Base-by-base conservation (phyloP, 179 eudicot species). In the Spergularia azorica region DNA sequence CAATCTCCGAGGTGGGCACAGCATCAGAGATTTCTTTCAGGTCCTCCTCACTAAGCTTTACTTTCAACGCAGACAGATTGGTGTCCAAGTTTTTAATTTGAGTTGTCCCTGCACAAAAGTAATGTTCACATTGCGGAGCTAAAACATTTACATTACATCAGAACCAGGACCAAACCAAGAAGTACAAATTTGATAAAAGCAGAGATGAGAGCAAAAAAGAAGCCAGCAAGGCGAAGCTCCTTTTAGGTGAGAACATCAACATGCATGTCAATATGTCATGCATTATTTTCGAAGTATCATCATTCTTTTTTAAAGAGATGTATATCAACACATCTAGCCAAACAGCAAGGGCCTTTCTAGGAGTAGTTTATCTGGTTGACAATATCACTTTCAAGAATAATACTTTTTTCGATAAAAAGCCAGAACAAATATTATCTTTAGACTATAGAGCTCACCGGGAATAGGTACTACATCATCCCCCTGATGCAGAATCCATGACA, bases 391-490 rank as follows among this genome's bases (percentile, higher is more conserved):
- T 43, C 8, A 43, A 3, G 4, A 1, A 43, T 0, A 26, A 26
- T 26, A 43, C 8, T 43, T 6, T 3, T 43, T 43, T 43, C 43
- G n/a, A n/a, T n/a, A n/a, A n/a, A n/a, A 9, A 17, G 38, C 8
- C 6, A 43, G 3, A 43, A 43, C 0, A 6, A 43, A 43, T 43
- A 43, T 43, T 36, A 67, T 46, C 4, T 16, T 13, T 16, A 66
- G 18, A 4, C 16, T 17, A 18, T 15, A 67, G 9, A 50, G 36
- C 81, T 70, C 63, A 87, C 93, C 93, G 11, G 96, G 93, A 69
- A 91, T 90, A 38, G 97, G 91, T 18, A 88, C 89, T n/a, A 90
- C 87, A 79, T 88, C 92, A 67, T 86, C 88, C 54, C 94, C 94
- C 79, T 90, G 97, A 84, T 87, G 92, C 69, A 84, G 79, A 79